Base-by-base conservation (phyloP, 176 grass and related monocot species). In the Eleusine indica region DNA sequence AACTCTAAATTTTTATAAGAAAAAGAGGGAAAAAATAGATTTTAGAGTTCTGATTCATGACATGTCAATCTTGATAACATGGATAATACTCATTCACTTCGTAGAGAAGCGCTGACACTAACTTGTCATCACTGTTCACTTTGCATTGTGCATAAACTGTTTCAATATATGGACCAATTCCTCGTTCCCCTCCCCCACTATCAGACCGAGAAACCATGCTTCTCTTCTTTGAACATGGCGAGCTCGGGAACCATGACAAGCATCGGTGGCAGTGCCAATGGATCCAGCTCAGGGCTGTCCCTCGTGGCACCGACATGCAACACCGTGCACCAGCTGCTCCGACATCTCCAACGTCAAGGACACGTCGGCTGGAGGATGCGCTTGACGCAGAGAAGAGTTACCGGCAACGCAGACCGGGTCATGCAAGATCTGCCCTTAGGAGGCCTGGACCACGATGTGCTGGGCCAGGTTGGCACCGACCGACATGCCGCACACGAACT, bases 381-480 rank as follows among this genome's bases (percentile, higher is more conserved):
- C 63, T 85, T 7, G n/a, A 22, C 51, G 17, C 88, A 78, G 92
- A 83, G 17, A 93, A 46, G 0, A 91, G 91, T 86, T 88, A 6
- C 94, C 91, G 49, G 11, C 80, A 74, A 93, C 29, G 40, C 74
- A 21, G 5, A 84, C 42, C 0, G 81, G 74, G 14, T 0, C 42
- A 3, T 2, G 2, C 0, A 1, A 48, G 64, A 88, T 71, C 37
- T 74, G 37, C 10, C 73, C 84, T 0, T 74, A 62, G n/a, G 56
- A 56, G 38, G 25, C 1, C 12, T 0, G 49, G 16, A 73, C 86
- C 0, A 73, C 66, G 38, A 73, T 35, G 73, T 91, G 86, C 25
- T 91, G 89, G 6, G 76, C 76, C 28, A 91, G 57, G 62, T 91
- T 91, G 17, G 80, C 77, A n/a, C 82, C 86, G 67, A 82, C 89